A percentile compares a stretch with the other conserved stretches of the same genome.
phyloP scores from a whole-genome alignment of 345 rosid species.

The Syzygium grande region DNA sequence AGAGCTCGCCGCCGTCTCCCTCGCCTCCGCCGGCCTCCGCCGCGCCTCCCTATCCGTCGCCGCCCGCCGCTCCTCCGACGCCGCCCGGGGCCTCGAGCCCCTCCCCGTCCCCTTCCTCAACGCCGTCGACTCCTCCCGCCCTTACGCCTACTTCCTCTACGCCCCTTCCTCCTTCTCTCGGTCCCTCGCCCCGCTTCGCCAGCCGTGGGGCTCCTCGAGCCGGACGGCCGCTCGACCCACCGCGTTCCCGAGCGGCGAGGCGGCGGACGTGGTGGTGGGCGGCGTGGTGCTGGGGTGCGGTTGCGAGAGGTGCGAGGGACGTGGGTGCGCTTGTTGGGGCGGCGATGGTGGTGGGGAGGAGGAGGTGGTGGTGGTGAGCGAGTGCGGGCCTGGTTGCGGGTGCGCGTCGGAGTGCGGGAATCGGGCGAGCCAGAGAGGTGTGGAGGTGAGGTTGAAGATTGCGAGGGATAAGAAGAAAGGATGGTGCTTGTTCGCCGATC shows the following conservation, averaged over 20 bases:
- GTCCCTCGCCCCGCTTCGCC: constrained; percentile 40
- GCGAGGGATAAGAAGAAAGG: constrained; percentile 60
- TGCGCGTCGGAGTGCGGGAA: constrained; percentile 56
- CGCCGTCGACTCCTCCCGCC: constrained; percentile 23
- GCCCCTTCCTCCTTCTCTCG: constrained; percentile 35
- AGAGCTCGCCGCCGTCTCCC: constrained; percentile 52
- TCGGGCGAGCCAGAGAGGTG: constrained; percentile 56
- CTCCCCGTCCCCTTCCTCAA: constrained; percentile 45
- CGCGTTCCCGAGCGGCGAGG: neutral
- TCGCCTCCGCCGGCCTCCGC: constrained; percentile 46
- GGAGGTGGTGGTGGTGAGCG: constrained; percentile 29
- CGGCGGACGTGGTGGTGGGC: constrained; percentile 1
- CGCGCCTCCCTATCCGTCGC: constrained; percentile 28
- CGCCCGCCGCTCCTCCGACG: constrained; percentile 50
- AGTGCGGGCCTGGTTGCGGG: constrained; percentile 63
- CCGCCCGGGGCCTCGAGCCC: constrained; percentile 52
- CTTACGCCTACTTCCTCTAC: constrained; percentile 61
- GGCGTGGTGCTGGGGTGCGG: constrained; percentile 22
- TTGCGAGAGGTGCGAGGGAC: constrained; percentile 36
- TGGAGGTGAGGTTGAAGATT: constrained; percentile 51
- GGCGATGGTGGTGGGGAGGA: constrained; percentile 1
- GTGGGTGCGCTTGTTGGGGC: constrained; percentile 21
- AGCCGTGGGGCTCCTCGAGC: constrained; percentile 66
- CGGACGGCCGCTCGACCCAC: neutral
- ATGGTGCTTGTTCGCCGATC: constrained; percentile 74